Conservation (phyloP, 78 protist genomes). For the Protostelium mycophagum region DNA sequence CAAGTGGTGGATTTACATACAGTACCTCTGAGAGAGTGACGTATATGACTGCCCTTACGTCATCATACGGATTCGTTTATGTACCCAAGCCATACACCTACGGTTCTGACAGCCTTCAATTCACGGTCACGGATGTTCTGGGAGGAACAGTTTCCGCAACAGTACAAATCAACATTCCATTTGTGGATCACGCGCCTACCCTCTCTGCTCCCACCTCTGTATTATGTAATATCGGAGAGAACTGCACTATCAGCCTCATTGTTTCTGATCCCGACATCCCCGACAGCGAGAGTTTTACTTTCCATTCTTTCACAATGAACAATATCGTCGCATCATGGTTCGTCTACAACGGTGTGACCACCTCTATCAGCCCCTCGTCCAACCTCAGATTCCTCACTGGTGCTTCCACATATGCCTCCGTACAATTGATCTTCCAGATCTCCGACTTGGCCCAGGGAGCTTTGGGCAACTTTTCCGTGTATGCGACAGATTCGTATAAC, state of each 20-base stretch:
- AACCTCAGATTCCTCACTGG: not conserved
- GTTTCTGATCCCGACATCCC: not conserved
- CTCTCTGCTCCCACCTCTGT: not conserved
- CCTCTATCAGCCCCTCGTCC: not conserved
- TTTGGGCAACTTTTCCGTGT: not conserved
- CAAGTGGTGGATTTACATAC: not conserved
- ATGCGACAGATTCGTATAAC: not conserved
- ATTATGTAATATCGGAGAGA: not conserved
- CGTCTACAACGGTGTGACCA: not conserved
- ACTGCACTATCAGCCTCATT: not conserved
- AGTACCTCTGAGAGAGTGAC: not conserved
- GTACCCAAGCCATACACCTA: not conserved
- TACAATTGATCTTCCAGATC: not conserved
- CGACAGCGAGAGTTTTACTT: not conserved
- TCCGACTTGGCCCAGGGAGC: not conserved
- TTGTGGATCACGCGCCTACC: not conserved
- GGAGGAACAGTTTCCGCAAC: not conserved
- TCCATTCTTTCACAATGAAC: not conserved
- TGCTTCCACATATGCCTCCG: not conserved
- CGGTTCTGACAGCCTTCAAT: not conserved
- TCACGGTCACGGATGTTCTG: not conserved
- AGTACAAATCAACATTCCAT: not conserved
- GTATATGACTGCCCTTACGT: not conserved
- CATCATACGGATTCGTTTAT: not conserved
- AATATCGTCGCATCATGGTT: not conserved